Conservation (phyloP, 805 yeast genomes). For the Lachancea thermotolerans region DNA sequence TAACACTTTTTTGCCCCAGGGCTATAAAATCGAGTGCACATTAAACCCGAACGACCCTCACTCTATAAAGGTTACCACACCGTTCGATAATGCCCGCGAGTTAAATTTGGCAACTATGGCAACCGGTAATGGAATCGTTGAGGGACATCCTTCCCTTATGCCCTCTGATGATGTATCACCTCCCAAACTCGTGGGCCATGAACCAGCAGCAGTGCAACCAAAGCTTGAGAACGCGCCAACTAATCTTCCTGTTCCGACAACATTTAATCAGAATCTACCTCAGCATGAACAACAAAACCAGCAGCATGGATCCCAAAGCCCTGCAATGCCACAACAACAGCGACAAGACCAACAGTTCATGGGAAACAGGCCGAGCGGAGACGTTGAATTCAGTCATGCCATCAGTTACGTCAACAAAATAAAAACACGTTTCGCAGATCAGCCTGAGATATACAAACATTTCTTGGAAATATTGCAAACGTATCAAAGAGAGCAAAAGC, state of each 20-base stretch:
- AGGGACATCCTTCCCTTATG: background rate
- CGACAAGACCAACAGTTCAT: slow-evolving; percentile 10
- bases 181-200: background rate
- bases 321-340: slow-evolving; percentile 13
- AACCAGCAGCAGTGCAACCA: background rate
- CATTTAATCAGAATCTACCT: background rate
- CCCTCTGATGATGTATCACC: background rate
- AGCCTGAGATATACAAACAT: slow-evolving; percentile 93
- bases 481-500: slow-evolving; percentile 92
- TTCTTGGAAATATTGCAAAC: slow-evolving; percentile 93
- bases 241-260: background rate
- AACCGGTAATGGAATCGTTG: background rate
- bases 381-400: slow-evolving; percentile 95
- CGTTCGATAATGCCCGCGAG: slow-evolving; percentile 67
- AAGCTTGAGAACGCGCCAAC: background rate
- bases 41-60: slow-evolving; percentile 87
- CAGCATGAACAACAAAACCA: background rate
- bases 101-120: background rate
- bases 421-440: slow-evolving; percentile 85
- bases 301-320: background rate
- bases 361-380: slow-evolving; percentile 37
- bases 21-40: slow-evolving; percentile 89
- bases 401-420: slow-evolving; percentile 94
- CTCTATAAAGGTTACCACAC: slow-evolving; percentile 92
- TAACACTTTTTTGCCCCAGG: slow-evolving; percentile 95